Evolutionary conservation across 2,329 filamentous ascomycete genomes (phyloP).

Genomic region (Chalaropsis ovoidea): DNA sequence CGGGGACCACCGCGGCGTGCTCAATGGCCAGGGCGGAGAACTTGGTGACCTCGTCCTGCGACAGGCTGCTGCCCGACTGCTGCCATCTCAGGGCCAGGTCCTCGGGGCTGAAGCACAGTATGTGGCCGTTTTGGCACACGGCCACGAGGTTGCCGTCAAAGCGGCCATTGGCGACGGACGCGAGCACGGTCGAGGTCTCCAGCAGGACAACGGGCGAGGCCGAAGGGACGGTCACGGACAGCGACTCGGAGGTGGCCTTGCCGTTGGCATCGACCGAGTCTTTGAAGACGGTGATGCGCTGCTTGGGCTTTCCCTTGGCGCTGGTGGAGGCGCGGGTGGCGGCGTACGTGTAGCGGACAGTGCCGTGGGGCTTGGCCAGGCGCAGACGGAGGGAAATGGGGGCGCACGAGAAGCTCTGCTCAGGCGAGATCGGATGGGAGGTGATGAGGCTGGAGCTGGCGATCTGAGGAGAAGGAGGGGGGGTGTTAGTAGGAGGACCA

Average conservation of each 20-base stretch:
- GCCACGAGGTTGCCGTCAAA: conserved; percentile 37
- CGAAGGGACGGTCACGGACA: conserved; percentile 37
- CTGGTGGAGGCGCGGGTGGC: conserved; percentile 41
- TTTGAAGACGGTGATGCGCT: conserved; percentile 50
- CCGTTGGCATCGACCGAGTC: conserved; percentile 45
- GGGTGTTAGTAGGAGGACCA: conserved; percentile 26
- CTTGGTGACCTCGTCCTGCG: conserved; percentile 34
- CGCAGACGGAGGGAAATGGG: conserved; percentile 49
- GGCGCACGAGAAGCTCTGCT: conserved; percentile 53
- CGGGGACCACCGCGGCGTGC: conserved; percentile 39
- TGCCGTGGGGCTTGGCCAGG: conserved; percentile 38
- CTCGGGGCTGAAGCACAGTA: conserved; percentile 52
- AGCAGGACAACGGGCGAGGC: conserved; percentile 31
- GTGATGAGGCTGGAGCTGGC: conserved; percentile 52
- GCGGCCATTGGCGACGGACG: conserved; percentile 13
- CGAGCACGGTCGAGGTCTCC: conserved; percentile 23
- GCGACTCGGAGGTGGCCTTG: conserved; percentile 43
- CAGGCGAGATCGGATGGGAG: conserved; percentile 56
- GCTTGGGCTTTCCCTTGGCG: conserved; percentile 29
- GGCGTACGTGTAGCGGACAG: conserved; percentile 52
- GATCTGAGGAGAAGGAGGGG: conserved; percentile 36
- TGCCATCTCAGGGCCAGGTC: conserved; percentile 41
- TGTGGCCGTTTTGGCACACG: conserved; percentile 50
- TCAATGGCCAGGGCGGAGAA: conserved; percentile 39
- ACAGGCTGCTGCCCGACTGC: conserved; percentile 36